Conservation (phyloP, 441 rosid genomes). For the Theobroma grandiflorum region DNA sequence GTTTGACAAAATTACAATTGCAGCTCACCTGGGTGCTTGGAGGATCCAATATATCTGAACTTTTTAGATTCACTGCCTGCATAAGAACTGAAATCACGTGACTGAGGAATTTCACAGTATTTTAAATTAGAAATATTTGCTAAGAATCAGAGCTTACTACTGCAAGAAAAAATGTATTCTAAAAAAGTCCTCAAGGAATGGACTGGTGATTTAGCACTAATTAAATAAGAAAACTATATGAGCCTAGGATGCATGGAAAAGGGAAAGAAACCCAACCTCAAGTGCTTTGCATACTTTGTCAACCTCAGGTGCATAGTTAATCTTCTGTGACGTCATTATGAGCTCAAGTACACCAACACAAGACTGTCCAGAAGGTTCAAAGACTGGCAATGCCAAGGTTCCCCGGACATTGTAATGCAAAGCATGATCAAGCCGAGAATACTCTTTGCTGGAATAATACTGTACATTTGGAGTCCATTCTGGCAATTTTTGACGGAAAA, state of each 20-base stretch:
- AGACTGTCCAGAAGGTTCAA: slow-evolving; percentile 76
- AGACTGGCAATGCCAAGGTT: slow-evolving; percentile 91
- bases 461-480: slow-evolving; percentile 98
- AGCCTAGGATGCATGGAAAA: slow-evolving; percentile 1
- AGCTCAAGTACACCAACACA: slow-evolving; percentile 96
- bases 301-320: slow-evolving; percentile 91
- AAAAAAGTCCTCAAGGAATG: neutral
- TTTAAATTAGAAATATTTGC: slow-evolving; percentile 5
- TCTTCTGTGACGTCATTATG: slow-evolving; percentile 84
- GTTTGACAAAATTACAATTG: slow-evolving; percentile 14
- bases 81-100: slow-evolving; percentile 49
- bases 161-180: neutral
- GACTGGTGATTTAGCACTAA: neutral
- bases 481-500: slow-evolving; percentile 76
- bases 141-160: neutral
- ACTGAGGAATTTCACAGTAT: slow-evolving; percentile 34
- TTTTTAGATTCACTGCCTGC: slow-evolving; percentile 93
- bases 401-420: slow-evolving; percentile 75
- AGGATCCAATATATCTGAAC: slow-evolving; percentile 80
- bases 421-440: slow-evolving; percentile 81
- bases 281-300: slow-evolving; percentile 99
- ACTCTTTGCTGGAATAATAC: slow-evolving; percentile 86
- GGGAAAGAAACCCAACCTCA: slow-evolving; percentile 69
- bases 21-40: slow-evolving; percentile 73
- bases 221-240: neutral